These are phyloP conservation scores for Arthrobotrys entomopaga DNA, from an alignment of 2,329 filamentous ascomycete genomes.

Conservation along the genomic window DNA sequence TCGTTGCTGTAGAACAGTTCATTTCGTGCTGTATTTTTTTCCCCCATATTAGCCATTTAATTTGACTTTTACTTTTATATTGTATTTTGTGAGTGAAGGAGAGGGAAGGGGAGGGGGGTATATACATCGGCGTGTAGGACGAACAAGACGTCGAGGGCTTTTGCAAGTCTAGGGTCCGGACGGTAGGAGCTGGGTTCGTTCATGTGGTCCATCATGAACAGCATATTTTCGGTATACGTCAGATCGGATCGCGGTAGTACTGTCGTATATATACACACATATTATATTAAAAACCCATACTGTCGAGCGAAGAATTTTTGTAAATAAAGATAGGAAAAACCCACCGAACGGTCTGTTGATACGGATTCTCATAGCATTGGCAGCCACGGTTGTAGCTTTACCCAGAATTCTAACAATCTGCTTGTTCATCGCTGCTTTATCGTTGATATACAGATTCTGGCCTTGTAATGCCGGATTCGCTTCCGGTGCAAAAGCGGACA, in stretches of 20 bases:
- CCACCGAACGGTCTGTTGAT: conserved; percentile 67
- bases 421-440: conserved; percentile 65
- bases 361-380: conserved; percentile 67
- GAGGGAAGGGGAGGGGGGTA: neutral
- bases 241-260: conserved; percentile 47
- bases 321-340: conserved; percentile 3
- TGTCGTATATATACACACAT: neutral
- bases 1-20: conserved; percentile 69
- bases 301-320: neutral
- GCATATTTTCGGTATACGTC: conserved; percentile 68
- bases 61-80: conserved; percentile 2
- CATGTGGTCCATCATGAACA: conserved; percentile 68
- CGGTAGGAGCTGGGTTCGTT: conserved; percentile 64
- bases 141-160: conserved; percentile 68
- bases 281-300: neutral
- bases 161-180: conserved; percentile 66
- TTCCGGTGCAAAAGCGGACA: conserved; percentile 67
- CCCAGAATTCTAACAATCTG: conserved; percentile 68
- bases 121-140: conserved; percentile 67
- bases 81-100: neutral
- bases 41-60: neutral
- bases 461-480: conserved; percentile 67
- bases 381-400: conserved; percentile 67
- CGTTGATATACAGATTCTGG: conserved; percentile 66
- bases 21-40: conserved; percentile 66